Base-by-base conservation (phyloP, 495 filamentous ascomycete genomes). In the Apodospora peruviana region DNA sequence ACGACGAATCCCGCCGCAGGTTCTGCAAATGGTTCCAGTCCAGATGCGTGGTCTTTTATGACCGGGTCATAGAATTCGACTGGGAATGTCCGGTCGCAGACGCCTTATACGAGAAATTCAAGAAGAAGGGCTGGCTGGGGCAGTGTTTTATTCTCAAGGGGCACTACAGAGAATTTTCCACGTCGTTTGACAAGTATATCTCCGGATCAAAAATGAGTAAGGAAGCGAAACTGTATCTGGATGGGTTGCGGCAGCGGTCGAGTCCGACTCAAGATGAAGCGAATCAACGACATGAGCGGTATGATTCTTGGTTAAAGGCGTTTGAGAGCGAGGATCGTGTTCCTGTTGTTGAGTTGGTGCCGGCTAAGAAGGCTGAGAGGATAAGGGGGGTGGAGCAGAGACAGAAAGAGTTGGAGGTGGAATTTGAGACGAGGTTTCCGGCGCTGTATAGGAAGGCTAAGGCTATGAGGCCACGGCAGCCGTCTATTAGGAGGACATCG, bases 1-100 rank as follows among this genome's bases (percentile, higher is more conserved):
- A 76, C 23, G 68, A 71, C 42, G 61, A 68, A 23, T 69, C 66
- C 50, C 65, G 69, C 0, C 63, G 62, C 25, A 66, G 61, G 43
- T 76, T 76, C 43, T 58, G 60, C 51, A 70, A 71, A 21, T 74
- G 72, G 72, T 58, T 56, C 11, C 60, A 62, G 17, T 71, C 57
- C 40, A 67, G 63, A 40, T 74, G 71, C 16, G 59, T 76, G 14
- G 68, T 76, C n/a, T 72, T 76, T 39, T 76, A 76, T 50, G 71
- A 74, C 45, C 58, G 66, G 29, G 56, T 66, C 2, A 57, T 72
- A 8, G 71, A 76, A 27, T 72, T 66, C 20, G 48, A 68, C 10
- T 74, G 71, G 71, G 70, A 76, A 42, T 71, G 70, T 35, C 72
- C 71, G 9, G 58, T 62, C 11, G 72, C 72, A 25, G 65, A 68